Conservation (phyloP, 1,284 basidiomycete genomes). For the Ceratorhiza oryzae-sativae region DNA sequence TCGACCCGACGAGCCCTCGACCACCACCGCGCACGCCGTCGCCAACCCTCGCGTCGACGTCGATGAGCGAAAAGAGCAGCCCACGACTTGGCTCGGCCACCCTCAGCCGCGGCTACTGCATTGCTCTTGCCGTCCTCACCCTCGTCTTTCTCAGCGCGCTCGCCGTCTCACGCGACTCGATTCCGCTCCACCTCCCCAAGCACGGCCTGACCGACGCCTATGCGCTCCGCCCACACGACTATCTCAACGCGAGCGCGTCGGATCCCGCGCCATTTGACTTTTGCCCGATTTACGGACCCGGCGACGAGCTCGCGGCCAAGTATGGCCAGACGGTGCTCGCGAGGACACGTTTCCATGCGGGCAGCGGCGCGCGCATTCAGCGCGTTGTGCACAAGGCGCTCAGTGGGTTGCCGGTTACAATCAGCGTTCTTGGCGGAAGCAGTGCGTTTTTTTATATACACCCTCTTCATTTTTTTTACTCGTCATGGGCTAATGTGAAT, state of each 20-base stretch:
- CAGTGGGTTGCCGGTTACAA: constrained; percentile 84
- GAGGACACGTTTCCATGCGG: constrained; percentile 79
- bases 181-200: constrained; percentile 61
- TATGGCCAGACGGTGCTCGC: constrained; percentile 80
- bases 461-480: neutral
- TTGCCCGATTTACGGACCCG: constrained; percentile 85
- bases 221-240: constrained; percentile 52
- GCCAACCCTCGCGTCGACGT: neutral
- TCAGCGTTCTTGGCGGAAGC: constrained; percentile 89
- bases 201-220: constrained; percentile 51
- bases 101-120: constrained; percentile 66
- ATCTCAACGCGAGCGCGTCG: constrained; percentile 54
- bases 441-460: constrained; percentile 65
- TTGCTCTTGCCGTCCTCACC: constrained; percentile 64
- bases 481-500: neutral
- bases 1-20: constrained; percentile 6
- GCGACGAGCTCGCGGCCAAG: constrained; percentile 77
- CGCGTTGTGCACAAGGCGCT: constrained; percentile 85
- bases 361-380: constrained; percentile 84
- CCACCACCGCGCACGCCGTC: neutral
- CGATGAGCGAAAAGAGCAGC: constrained; percentile 18
- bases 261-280: constrained; percentile 84
- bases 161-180: constrained; percentile 66
- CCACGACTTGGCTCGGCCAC: neutral
- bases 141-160: constrained; percentile 70